Conservation (phyloP, 108 stramenopile species). For the Aurantiochytrium sp. region DNA sequence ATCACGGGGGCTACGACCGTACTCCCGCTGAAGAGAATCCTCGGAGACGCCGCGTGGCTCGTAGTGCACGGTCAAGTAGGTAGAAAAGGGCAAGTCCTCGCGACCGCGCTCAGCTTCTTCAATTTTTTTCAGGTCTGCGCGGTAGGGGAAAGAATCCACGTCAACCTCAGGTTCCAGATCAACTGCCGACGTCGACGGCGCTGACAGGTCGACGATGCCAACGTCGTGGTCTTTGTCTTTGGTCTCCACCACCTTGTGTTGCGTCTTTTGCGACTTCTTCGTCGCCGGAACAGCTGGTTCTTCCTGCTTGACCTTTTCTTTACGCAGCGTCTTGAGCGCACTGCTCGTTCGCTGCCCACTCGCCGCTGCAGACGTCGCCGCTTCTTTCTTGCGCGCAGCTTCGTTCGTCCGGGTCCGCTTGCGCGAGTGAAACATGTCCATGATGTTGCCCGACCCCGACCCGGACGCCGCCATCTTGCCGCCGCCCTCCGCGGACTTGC, state of each 20-base stretch:
- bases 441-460: neutral
- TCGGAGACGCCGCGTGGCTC: slow-evolving; percentile 12
- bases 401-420: neutral
- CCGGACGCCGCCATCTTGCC: neutral
- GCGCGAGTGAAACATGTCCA: neutral
- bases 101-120: neutral
- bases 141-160: neutral
- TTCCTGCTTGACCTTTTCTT: too few species aligned
- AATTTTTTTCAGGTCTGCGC: neutral
- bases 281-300: too few species aligned
- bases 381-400: neutral
- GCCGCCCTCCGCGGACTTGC: neutral
- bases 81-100: neutral
- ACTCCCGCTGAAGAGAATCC: neutral
- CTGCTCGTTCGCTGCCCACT: neutral
- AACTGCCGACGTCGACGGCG: neutral
- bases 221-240: too few species aligned
- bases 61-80: neutral
- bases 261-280: too few species aligned
- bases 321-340: too few species aligned
- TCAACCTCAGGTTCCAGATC: too few species aligned
- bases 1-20: neutral
- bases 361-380: neutral
- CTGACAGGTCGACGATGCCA: too few species aligned
- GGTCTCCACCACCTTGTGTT: too few species aligned